These are phyloP conservation scores for Penicillium freii DNA, from an alignment of 2,329 filamentous ascomycete species.

Conservation along the genomic window DNA sequence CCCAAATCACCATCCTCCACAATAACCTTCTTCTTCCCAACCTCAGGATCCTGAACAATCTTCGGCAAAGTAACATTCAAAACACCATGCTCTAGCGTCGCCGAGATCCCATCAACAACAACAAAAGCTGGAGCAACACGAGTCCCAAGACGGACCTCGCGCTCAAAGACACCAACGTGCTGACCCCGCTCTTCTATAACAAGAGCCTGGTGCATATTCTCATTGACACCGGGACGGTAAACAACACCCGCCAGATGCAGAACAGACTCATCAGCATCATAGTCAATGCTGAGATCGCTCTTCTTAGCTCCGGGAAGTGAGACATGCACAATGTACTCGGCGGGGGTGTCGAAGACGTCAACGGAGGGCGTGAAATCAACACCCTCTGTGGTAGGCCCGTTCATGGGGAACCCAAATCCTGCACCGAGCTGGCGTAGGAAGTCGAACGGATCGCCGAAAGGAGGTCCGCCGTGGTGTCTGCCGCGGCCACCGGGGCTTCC, in stretches of 20 bases:
- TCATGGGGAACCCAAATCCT: constrained; percentile 31
- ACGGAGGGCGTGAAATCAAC: constrained; percentile 40
- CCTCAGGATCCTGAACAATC: constrained; percentile 42
- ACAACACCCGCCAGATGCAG: constrained; percentile 71
- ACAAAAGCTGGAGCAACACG: constrained; percentile 58
- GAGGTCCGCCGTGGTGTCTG: constrained; percentile 7
- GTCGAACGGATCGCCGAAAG: constrained; percentile 10
- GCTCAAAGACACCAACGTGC: constrained; percentile 71
- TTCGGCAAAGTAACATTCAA: constrained; percentile 76
- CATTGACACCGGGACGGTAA: constrained; percentile 68
- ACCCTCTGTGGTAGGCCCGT: constrained; percentile 18
- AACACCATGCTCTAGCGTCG: constrained; percentile 76
- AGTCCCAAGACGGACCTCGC: constrained; percentile 60
- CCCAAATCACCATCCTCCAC: constrained; percentile 17
- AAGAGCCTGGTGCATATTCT: constrained; percentile 64
- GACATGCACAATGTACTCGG: constrained; percentile 66
- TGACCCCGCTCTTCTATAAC: constrained; percentile 69
- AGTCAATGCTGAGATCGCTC: constrained; percentile 73
- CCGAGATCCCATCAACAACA: constrained; percentile 65
- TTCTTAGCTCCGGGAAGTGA: constrained; percentile 77
- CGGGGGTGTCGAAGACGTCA: constrained; percentile 70
- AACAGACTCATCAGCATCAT: constrained; percentile 65
- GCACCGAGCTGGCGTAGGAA: constrained; percentile 32
- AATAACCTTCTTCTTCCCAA: constrained; percentile 20
- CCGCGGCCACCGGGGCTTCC: constrained; percentile 12